A percentile compares a stretch with the other conserved stretches of the same genome.
phyloP scores from a whole-genome alignment of 495 filamentous ascomycete genomes.

The Platismatia glauca region DNA sequence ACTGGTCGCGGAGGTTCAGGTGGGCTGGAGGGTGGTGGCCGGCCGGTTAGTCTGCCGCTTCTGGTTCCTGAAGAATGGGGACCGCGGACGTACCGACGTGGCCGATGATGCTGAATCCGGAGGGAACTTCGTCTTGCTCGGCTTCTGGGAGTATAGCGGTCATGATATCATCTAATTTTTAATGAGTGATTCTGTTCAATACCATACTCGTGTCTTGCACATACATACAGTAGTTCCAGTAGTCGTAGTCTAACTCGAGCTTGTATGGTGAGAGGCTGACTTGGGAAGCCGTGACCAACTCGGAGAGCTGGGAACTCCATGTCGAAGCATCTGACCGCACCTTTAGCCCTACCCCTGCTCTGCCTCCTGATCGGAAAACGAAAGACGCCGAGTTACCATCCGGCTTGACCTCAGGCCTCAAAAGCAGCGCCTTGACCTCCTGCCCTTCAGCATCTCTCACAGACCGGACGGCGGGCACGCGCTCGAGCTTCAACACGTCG shows the following conservation, averaged over 20 bases:
- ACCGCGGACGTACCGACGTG: slow-evolving; percentile 58
- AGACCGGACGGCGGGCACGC: slow-evolving; percentile 47
- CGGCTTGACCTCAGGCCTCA: slow-evolving; percentile 57
- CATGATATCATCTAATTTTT: slow-evolving; percentile 61
- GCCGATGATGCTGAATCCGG: slow-evolving; percentile 75
- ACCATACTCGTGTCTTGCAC: slow-evolving; percentile 11
- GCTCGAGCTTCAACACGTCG: slow-evolving; percentile 53
- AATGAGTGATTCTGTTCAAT: slow-evolving; percentile 4
- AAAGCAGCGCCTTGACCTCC: slow-evolving; percentile 61
- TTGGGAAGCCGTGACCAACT: slow-evolving; percentile 56
- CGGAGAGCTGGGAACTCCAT: slow-evolving; percentile 59
- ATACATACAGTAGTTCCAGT: slow-evolving; percentile 71
- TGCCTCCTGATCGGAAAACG: not conserved
- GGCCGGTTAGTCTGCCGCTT: not conserved
- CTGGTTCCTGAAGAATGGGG: not conserved
- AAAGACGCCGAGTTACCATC: slow-evolving; percentile 46
- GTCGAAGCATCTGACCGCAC: slow-evolving; percentile 53
- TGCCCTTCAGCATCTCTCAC: slow-evolving; percentile 34
- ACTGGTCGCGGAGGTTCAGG: slow-evolving; percentile 77
- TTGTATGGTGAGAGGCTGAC: slow-evolving; percentile 64
- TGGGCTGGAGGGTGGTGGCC: slow-evolving; percentile 45
- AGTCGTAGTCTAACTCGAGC: slow-evolving; percentile 67
- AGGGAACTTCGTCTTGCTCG: slow-evolving; percentile 61
- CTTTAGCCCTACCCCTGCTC: not conserved
- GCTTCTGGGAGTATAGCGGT: slow-evolving; percentile 62